These are phyloP conservation scores for Penicillium lagena DNA, from an alignment of 495 filamentous ascomycete species.

Conservation along the genomic window DNA sequence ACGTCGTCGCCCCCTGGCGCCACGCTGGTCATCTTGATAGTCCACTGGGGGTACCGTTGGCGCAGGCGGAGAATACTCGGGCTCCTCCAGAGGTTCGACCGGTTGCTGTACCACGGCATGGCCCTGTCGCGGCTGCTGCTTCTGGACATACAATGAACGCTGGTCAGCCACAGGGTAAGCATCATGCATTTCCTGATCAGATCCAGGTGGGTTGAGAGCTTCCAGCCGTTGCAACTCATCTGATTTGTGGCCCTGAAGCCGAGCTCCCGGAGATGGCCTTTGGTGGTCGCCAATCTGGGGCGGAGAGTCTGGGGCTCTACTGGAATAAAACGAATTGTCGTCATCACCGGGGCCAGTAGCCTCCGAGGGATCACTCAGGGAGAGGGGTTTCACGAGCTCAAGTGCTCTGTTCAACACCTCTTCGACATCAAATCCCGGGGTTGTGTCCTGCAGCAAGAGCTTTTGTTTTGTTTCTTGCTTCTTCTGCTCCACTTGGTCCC, in stretches of 20 bases:
- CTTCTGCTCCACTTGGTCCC: slow-evolving; percentile 66
- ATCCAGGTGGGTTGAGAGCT: slow-evolving; percentile 36
- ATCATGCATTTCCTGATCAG: slow-evolving; percentile 42
- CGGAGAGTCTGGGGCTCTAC: slow-evolving; percentile 53
- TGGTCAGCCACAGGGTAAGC: slow-evolving; percentile 41
- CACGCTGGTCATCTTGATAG: slow-evolving; percentile 17
- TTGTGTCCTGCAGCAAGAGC: slow-evolving; percentile 48
- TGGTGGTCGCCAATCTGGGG: slow-evolving; percentile 25
- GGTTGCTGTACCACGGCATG: slow-evolving; percentile 13
- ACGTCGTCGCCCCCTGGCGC: slow-evolving; percentile 9
- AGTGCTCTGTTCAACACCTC: slow-evolving; percentile 67
- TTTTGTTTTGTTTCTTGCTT: slow-evolving; percentile 50
- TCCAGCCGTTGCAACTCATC: slow-evolving; percentile 45
- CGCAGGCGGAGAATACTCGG: slow-evolving; percentile 46
- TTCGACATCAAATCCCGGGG: slow-evolving; percentile 67
- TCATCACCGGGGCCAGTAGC: slow-evolving; percentile 54
- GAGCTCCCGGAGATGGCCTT: slow-evolving; percentile 23
- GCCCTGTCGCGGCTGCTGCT: slow-evolving; percentile 17
- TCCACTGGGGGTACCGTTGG: slow-evolving; percentile 32
- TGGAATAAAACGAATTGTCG: slow-evolving; percentile 93
- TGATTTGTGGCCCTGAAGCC: slow-evolving; percentile 24
- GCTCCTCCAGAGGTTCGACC: slow-evolving; percentile 33
- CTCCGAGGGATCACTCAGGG: slow-evolving; percentile 44
- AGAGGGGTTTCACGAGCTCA: slow-evolving; percentile 60
- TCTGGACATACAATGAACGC: slow-evolving; percentile 22